These are phyloP conservation scores for Bocquillonia castaneifolia DNA, from an alignment of 441 rosid species.

Conservation along the genomic window DNA sequence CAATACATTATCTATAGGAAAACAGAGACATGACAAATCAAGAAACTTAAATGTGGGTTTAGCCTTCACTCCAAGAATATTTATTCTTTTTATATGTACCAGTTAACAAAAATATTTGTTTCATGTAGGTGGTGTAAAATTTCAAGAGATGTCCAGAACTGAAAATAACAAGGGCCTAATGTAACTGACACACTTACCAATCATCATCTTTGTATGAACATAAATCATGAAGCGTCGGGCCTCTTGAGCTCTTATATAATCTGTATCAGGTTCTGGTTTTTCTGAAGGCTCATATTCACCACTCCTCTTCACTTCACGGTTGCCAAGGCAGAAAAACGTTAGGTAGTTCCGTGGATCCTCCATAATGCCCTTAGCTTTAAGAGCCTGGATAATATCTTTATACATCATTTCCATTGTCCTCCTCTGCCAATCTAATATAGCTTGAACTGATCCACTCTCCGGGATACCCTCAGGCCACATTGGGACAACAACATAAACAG, in stretches of 20 bases:
- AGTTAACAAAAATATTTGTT: background rate
- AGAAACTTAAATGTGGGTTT: background rate
- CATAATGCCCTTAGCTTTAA: conserved; percentile 54
- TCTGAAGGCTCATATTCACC: conserved; percentile 93
- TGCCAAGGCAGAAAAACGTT: conserved; percentile 93
- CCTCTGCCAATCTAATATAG: conserved; percentile 94
- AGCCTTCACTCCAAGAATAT: background rate
- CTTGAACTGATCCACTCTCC: conserved; percentile 91
- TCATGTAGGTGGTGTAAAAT: background rate
- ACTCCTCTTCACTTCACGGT: conserved; percentile 79
- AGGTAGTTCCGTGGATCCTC: conserved; percentile 90
- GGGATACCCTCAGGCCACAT: conserved; percentile 99
- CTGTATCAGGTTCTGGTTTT: conserved; percentile 72
- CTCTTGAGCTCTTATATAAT: conserved; percentile 79
- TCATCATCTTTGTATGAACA: conserved; percentile 98
- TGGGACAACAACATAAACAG: conserved; percentile 83
- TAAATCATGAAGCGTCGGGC: conserved; percentile 97
- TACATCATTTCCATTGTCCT: conserved; percentile 99
- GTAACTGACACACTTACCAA: conserved; percentile 44
- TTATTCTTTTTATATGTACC: background rate
- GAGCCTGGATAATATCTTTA: conserved; percentile 67
- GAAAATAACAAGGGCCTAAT: background rate
- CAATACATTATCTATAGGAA: background rate
- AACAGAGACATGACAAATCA: background rate
- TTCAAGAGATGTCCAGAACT: background rate